A percentile compares a stretch with the other conserved stretches of the same genome.
These are phyloP conservation scores for Yarrowia phangngaensis DNA, from an alignment of 805 yeast genomes.

Conservation along the genomic window DNA sequence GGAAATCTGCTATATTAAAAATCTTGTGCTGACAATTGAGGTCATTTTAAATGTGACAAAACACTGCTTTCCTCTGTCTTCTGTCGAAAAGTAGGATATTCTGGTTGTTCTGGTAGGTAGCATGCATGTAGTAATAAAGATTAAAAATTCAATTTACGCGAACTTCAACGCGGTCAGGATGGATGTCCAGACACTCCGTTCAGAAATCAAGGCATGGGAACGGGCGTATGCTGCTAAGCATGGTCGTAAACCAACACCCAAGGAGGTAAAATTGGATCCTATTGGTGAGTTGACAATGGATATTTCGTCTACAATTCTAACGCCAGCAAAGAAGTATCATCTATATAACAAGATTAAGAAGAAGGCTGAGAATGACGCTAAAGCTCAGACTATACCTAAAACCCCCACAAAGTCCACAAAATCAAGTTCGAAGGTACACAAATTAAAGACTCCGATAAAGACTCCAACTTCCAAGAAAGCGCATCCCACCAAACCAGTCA, in stretches of 20 bases:
- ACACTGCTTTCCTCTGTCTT: too few relatives aligned
- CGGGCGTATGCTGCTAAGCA: slow-evolving; percentile 42
- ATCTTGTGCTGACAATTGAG: too few relatives aligned
- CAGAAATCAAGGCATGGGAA: slow-evolving; percentile 56
- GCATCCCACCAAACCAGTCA: background rate
- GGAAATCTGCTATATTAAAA: too few relatives aligned
- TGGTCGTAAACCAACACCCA: slow-evolving; percentile 47
- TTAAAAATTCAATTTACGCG: too few relatives aligned
- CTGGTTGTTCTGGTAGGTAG: too few relatives aligned
- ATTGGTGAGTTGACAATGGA: slow-evolving; percentile 27
- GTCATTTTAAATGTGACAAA: too few relatives aligned
- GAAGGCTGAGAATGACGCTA: background rate
- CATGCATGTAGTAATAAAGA: too few relatives aligned
- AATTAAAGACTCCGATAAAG: slow-evolving; percentile 12
- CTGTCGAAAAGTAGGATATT: too few relatives aligned
- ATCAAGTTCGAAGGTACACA: background rate
- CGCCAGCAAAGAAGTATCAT: slow-evolving; percentile 20
- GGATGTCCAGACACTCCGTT: slow-evolving; percentile 37
- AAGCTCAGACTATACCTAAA: background rate
- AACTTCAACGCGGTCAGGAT: too few relatives aligned
- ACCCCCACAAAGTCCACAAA: background rate
- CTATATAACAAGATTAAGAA: slow-evolving; percentile 11
- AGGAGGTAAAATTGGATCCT: slow-evolving; percentile 46
- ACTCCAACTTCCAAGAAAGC: slow-evolving; percentile 8
- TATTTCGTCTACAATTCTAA: too few relatives aligned